A percentile compares a stretch with the other conserved stretches of the same genome.
These are phyloP conservation scores for Physcomitrium patens DNA, from an alignment of 225 moss, liverwort and hornwort genomes.

Conservation along the genomic window DNA sequence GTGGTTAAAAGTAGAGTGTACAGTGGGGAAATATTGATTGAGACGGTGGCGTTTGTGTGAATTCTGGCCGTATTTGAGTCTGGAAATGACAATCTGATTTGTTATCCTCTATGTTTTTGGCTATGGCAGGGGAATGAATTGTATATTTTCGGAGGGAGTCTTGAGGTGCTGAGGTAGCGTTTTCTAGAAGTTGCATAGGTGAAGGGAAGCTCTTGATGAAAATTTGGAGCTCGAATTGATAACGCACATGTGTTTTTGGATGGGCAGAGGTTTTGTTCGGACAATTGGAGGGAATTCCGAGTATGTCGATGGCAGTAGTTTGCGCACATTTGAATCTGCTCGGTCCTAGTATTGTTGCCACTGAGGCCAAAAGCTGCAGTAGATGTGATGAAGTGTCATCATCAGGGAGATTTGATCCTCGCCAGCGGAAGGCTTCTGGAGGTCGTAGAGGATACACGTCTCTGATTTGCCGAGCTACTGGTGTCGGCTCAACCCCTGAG, in stretches of 20 bases:
- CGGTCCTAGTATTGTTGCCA: conserved; percentile 2
- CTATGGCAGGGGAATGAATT: too few relatives aligned
- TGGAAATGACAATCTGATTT: too few relatives aligned
- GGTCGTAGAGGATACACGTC: conserved; percentile 28
- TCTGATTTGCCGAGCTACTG: conserved; percentile 47
- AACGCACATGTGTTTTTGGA: neutral
- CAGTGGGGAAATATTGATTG: too few relatives aligned
- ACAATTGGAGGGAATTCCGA: neutral
- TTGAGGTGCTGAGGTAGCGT: too few relatives aligned
- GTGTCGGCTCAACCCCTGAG: conserved; percentile 72
- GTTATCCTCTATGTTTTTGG: too few relatives aligned
- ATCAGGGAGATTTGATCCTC: conserved; percentile 16
- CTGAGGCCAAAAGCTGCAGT: conserved; percentile 32
- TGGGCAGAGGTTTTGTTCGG: conserved; percentile 8
- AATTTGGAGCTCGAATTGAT: neutral
- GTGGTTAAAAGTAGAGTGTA: too few relatives aligned
- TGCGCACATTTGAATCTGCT: conserved; percentile 33
- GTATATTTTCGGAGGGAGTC: too few relatives aligned
- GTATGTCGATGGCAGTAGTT: conserved; percentile 43
- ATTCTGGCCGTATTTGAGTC: too few relatives aligned
- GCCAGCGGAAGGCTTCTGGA: neutral
- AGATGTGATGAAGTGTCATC: conserved; percentile 29
- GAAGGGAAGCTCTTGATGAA: too few relatives aligned
- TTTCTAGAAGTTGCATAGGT: too few relatives aligned
- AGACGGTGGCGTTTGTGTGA: too few relatives aligned